Percentiles rank a stretch among this genome's conserved stretches.
These are phyloP conservation scores for Herpetospermum pedunculosum DNA, from an alignment of 306 rosid genomes.

Conservation along the genomic window DNA sequence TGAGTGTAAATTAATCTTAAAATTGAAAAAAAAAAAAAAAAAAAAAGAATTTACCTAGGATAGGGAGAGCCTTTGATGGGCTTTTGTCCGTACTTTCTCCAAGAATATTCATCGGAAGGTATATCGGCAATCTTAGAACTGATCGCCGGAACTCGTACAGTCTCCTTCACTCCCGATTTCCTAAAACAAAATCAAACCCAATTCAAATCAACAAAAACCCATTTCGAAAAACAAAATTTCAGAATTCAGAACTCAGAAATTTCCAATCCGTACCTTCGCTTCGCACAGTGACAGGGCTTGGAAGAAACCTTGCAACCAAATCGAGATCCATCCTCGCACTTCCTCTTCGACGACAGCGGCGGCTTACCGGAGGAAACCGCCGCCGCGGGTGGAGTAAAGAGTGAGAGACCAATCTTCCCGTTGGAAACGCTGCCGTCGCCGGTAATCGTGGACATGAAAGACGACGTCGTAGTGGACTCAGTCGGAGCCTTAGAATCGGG, in stretches of 20 bases:
- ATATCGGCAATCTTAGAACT: constrained; percentile 63
- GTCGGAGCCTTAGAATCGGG: not conserved
- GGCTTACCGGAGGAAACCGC: constrained; percentile 41
- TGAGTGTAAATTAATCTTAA: no score
- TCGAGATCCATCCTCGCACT: constrained; percentile 29
- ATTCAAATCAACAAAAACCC: not conserved
- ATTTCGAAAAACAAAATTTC: not conserved
- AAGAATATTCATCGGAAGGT: constrained; percentile 56
- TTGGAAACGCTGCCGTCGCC: constrained; percentile 73
- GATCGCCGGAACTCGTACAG: constrained; percentile 51
- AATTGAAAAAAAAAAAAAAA: not conserved
- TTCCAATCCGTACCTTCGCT: constrained; percentile 39
- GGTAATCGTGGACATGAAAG: constrained; percentile 51
- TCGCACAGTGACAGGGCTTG: constrained; percentile 56
- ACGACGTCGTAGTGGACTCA: constrained; percentile 44
- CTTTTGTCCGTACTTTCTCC: constrained; percentile 85
- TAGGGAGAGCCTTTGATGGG: constrained; percentile 76
- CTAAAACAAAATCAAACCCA: constrained; percentile 12
- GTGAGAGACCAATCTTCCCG: constrained; percentile 32
- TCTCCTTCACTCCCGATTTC: constrained; percentile 40
- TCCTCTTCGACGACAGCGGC: constrained; percentile 43
- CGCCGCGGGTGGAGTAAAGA: constrained; percentile 17
- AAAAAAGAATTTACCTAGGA: constrained; percentile 76
- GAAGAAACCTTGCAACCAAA: constrained; percentile 24
- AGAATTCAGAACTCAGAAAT: not conserved